Evolutionary conservation across 345 rosid genomes (phyloP).

Genomic region (Angophora floribunda): DNA sequence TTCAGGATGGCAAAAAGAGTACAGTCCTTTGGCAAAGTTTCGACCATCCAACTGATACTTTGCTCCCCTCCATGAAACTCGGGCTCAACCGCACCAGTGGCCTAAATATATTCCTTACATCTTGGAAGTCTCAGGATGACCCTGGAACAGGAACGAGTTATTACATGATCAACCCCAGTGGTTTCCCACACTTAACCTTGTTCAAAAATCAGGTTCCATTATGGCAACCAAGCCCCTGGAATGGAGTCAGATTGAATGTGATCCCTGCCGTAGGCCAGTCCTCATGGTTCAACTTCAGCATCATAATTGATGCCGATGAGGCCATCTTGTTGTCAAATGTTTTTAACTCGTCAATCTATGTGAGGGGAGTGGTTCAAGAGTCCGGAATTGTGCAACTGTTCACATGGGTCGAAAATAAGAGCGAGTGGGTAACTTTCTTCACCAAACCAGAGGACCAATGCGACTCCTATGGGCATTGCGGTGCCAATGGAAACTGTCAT

Average conservation of each 20-base stretch:
- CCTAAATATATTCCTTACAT: slow-evolving; percentile 1
- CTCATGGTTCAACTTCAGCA: not conserved
- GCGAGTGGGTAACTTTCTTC: not conserved
- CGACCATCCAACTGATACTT: slow-evolving; percentile 22
- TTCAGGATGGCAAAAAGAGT: not conserved
- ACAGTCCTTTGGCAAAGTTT: slow-evolving; percentile 20
- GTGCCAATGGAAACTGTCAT: not conserved
- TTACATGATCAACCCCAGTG: slow-evolving; percentile 1
- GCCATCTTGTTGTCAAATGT: not conserved
- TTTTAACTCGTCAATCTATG: not conserved
- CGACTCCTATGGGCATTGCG: not conserved
- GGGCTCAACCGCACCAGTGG: slow-evolving; percentile 6
- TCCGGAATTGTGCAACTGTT: not conserved
- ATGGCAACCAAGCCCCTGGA: not conserved
- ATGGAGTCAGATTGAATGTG: not conserved
- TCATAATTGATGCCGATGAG: not conserved
- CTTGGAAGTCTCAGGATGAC: slow-evolving; percentile 16
- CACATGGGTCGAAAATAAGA: not conserved
- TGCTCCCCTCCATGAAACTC: slow-evolving; percentile 19
- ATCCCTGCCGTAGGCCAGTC: not conserved
- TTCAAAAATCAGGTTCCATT: not conserved
- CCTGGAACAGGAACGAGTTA: slow-evolving; percentile 11
- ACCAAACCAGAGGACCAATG: not conserved
- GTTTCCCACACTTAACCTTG: slow-evolving; percentile 14
- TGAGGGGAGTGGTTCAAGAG: not conserved